Base-by-base conservation (phyloP, 805 yeast species). In the Cyberlindnera bimundalis region DNA sequence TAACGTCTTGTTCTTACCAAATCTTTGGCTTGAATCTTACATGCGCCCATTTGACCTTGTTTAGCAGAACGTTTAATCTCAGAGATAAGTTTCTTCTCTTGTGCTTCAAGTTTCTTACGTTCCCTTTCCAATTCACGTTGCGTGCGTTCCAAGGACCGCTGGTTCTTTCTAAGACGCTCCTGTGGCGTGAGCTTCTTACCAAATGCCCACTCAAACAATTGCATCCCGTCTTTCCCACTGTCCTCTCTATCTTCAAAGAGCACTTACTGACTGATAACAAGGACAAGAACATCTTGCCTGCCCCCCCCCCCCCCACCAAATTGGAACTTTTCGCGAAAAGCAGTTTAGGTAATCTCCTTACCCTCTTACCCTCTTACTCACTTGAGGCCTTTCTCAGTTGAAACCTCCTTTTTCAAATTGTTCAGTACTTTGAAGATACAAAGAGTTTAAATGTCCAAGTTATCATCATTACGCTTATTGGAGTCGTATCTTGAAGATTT, bases 1-100 rank as follows among this genome's bases (percentile, higher is more conserved):
- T 90, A 73, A 23, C 60, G 79, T 58, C 88, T 76, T 1, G 98
- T 93, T 42, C 99, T 74, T 19, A 93, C 88, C 34, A 93, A 72
- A 61, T 93, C 99, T 60, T 88, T 86, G 25, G 99, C 98, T 70
- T 93, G 96, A 30, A 95, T 84, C 66, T 88, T 89, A 41, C 95
- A 89, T 11, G 96, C 88, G 31, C 83, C 78, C 42, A 86, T 73
- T 63, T 91, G 97, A 31, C 96, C 96, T 47, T 71, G 79, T 60
- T 89, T 90, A 4, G 97, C 99, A 10, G 91, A 78, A 61, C 84
- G 88, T 62, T 90, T 90, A 58, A 93, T 91, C 41, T 93, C 99
- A 23, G 71, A 59, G 25, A 88, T 73, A 29, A 93, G 71, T 60
- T 84, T 86, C 76, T 89, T 90, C 63, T 93, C 99, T 64, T 95